Base-by-base conservation (phyloP, 768 basidiomycete genomes). In the Tricholomella constricta region DNA sequence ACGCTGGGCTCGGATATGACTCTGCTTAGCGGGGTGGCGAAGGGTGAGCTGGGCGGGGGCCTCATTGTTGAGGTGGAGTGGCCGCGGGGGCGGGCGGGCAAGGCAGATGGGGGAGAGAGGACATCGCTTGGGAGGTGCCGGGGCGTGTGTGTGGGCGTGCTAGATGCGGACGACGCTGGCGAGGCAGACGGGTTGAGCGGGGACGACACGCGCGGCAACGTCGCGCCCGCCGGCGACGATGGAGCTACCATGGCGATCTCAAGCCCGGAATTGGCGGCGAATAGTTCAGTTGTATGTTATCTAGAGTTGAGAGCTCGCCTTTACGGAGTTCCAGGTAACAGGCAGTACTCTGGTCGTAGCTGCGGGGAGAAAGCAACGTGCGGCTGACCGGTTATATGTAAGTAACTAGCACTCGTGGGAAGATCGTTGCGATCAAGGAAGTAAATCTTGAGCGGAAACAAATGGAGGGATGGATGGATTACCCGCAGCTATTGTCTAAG, bases 1-100 rank as follows among this genome's bases (percentile, higher is more conserved):
- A 59, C 52, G 37, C 27, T 44, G 0, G 54, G 52, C n/a, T 59
- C 58, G 15, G 54, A 56, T 5, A 46, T 48, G 38, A 59, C 58
- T 44, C 51, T 51, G 27, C 51, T 52, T 22, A 59, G 54, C 12
- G 54, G 58, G 14, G 38, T 56, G 12, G 22, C 58, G 19, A 56
- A 45, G 3, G 51, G 29, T 29, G 51, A 49, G 50, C 54, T 7
- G 29, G 37, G n/a, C 29, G 57, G 8, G n/a, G 40, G 26, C 9
- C 36, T 19, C 3, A 59, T 56, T 2, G 44, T 41, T 1, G 59
- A 52, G 1, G 52, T 56, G 1, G 59, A 57, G 2, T 45, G 59
- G 1, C 55, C 59, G 1, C 55, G 41, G 2, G 57, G 57, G 9
- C 57, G 50, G 20, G 27, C 22, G 10, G 32, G 26, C 4, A 45